These are phyloP conservation scores for Galerina marginata DNA, from an alignment of 768 basidiomycete genomes.

Conservation along the genomic window DNA sequence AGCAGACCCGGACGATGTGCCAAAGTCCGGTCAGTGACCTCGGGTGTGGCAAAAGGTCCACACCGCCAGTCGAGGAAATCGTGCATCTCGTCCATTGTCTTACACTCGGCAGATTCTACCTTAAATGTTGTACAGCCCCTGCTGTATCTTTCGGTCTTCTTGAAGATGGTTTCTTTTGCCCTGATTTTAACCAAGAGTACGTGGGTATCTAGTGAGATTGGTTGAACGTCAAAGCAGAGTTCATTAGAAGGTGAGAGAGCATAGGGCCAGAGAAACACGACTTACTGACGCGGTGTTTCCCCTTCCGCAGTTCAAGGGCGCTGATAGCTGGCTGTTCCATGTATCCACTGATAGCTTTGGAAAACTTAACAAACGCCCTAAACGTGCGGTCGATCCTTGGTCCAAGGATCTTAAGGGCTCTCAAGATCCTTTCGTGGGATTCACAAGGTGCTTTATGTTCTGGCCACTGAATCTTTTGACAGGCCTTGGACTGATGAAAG, in stretches of 20 bases:
- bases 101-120: conserved; percentile 17
- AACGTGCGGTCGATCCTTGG: conserved; percentile 16
- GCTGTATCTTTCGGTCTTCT: conserved; percentile 2
- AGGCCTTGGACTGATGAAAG: conserved; percentile 17
- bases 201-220: conserved; percentile 12
- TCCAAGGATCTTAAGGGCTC: conserved; percentile 7
- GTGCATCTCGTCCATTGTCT: conserved; percentile 22
- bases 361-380: conserved; percentile 19
- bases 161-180: conserved; percentile 20
- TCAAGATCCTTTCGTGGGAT: conserved; percentile 8
- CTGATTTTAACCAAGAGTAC: conserved; percentile 17
- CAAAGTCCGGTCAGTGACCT: conserved; percentile 15
- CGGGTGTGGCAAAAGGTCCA: conserved; percentile 15
- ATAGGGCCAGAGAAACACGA: background rate
- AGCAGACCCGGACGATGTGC: conserved; percentile 22
- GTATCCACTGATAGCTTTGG: conserved; percentile 13
- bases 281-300: conserved; percentile 17
- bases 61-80: conserved; percentile 17
- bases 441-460: conserved; percentile 17
- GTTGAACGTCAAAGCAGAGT: background rate
- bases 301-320: conserved; percentile 17
- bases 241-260: background rate
- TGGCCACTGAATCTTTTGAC: conserved; percentile 20
- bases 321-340: conserved; percentile 21
- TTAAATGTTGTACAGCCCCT: conserved; percentile 17